Base-by-base conservation (phyloP, 2,329 filamentous ascomycete genomes). In the Exutisphaerella laricina region DNA sequence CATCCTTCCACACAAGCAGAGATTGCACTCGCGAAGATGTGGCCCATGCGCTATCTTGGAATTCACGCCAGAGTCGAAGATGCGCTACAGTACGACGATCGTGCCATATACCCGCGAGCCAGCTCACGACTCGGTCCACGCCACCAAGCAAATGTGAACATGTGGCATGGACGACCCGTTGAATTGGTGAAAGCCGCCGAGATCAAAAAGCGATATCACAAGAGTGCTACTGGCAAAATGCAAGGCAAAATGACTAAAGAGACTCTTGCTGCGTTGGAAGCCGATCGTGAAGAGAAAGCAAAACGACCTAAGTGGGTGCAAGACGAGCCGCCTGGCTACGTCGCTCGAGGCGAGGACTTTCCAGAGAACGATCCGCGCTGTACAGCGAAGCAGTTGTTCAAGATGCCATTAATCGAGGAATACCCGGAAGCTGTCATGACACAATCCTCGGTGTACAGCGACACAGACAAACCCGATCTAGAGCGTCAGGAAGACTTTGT, bases 11-110 rank as follows among this genome's bases (percentile, higher is more conserved):
- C 89, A 0, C 79, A 84, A 43, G 88, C 94, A 60, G 90, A 97
- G 62, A 84, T 90, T 45, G 87, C 92, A 45, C 85, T 96, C 55
- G 88, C 90, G 22, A 92, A 88, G 58, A 78, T 96, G 59, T 98
- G 92, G 92, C 89, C 88, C 2, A 97, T 92, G 70, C 80, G 92
- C 48, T 98, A 98, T 64, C 71, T 98, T 5, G 92, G 92, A 26
- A 88, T 95, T 54, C 92, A 98, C 67, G 96, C 89, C 67, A 85
- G 88, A 54, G 85, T 92, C 1, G 89, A 97, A 65, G 92, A 98
- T 68, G 92, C 88, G 0, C 72, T 98, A 21, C 92, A 98, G 63
- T 94, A 95, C 61, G 92, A 98, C 59, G 92, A 98, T 64, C 83
- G 92, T 51, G 70, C 71, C 2, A 97, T 98, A 53, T 97, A 97